Conservation (phyloP, 139 green algal species). For the Yamagishiella unicocca region DNA sequence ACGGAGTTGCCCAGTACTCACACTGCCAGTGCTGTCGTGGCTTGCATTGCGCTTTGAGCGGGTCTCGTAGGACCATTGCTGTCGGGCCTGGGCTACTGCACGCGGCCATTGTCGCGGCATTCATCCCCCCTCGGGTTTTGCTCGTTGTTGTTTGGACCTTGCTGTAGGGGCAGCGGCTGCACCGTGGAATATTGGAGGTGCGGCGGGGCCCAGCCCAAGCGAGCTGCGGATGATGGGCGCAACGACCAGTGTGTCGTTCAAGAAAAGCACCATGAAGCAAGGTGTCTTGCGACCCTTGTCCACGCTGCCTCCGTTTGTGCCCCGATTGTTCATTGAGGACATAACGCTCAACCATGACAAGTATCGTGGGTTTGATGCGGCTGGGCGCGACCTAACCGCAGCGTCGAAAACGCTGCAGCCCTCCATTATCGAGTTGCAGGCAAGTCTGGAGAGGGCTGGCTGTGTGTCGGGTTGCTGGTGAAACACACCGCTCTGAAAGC, state of each 20-base stretch:
- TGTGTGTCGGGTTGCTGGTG: no score
- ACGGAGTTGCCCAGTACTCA: no score
- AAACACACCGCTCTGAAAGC: no score
- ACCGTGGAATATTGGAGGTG: not conserved
- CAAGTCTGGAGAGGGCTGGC: no score
- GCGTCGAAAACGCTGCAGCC: conserved; percentile 56
- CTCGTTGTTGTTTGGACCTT: no score
- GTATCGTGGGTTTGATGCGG: conserved; percentile 56
- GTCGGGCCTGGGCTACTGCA: no score
- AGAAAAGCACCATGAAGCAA: conserved; percentile 46
- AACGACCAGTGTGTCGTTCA: conserved; percentile 36
- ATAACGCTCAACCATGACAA: conserved; percentile 52
- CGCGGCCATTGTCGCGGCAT: no score
- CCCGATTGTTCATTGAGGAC: conserved; percentile 70
- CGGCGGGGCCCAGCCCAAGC: conserved; percentile 8
- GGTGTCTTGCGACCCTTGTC: conserved; percentile 49
- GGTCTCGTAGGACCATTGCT: no score
- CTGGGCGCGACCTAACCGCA: conserved; percentile 29
- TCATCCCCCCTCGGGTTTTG: no score
- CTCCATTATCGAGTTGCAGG: conserved; percentile 67
- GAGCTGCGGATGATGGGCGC: conserved; percentile 38
- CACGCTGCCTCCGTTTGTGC: conserved; percentile 74
- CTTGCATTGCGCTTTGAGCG: no score
- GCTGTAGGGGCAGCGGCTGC: not conserved
- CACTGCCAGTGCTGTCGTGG: no score